phyloP scores from a whole-genome alignment of 2,329 filamentous ascomycete species.

The Amylocarpus encephaloides region DNA sequence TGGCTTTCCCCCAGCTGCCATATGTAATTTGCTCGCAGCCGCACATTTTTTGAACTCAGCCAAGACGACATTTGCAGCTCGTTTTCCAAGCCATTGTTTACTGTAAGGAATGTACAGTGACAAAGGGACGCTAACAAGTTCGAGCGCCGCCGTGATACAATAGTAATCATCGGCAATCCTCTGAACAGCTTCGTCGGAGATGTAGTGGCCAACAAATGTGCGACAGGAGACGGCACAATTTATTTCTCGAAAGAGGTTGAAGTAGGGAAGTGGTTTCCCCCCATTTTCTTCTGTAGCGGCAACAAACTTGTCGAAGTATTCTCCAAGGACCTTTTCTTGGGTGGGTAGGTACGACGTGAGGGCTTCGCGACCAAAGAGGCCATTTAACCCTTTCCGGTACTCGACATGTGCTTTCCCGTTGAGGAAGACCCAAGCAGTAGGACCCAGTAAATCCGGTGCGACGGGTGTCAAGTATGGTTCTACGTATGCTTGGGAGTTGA shows the following conservation, averaged over 20 bases:
- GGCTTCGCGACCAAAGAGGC: constrained; percentile 67
- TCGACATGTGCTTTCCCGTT: constrained; percentile 72
- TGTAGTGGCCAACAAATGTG: constrained; percentile 76
- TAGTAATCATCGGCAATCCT: constrained; percentile 76
- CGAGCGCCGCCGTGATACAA: constrained; percentile 68
- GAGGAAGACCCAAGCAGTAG: constrained; percentile 72
- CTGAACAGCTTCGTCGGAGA: constrained; percentile 63
- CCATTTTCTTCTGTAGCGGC: constrained; percentile 47
- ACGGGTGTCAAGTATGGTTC: constrained; percentile 75
- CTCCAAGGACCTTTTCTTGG: constrained; percentile 65
- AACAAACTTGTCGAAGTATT: constrained; percentile 65
- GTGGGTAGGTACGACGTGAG: constrained; percentile 65
- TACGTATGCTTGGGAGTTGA: constrained; percentile 69
- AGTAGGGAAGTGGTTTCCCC: constrained; percentile 58
- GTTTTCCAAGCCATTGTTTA: constrained; percentile 72
- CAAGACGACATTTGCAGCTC: constrained; percentile 64
- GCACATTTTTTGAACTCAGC: constrained; percentile 66
- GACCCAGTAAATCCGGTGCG: constrained; percentile 66
- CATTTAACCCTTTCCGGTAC: constrained; percentile 68
- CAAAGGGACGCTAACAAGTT: constrained; percentile 70
- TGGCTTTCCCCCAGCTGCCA: constrained; percentile 62
- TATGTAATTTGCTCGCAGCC: constrained; percentile 63
- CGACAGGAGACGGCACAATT: constrained; percentile 73
- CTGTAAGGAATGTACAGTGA: constrained; percentile 67
- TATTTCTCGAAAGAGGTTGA: constrained; percentile 68